Base-by-base conservation (phyloP, 345 rosid genomes). In the thale cress (Arabidopsis thaliana) region DNA sequence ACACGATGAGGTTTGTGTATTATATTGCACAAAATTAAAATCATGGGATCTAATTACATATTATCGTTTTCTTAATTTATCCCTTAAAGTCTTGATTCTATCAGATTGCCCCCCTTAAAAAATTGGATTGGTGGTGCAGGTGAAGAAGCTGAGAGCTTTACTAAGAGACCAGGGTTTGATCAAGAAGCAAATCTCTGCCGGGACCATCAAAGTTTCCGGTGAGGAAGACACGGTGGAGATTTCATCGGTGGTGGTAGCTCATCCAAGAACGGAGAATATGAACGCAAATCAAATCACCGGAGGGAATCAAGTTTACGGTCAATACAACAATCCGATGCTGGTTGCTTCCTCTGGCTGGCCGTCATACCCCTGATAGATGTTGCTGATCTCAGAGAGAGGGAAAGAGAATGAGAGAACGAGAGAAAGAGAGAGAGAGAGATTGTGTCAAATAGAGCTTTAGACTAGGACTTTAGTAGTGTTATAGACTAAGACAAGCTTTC, bases 1-100 rank as follows among this genome's bases (percentile, higher is more conserved):
- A 68, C 90, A 88, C 37, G 96, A 91, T 30, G 98, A 93, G 97
- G 98, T 91, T 0, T 57, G 78, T 56, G 33, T 60, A 59, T 8
- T 6, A 22, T 38, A 59, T 38, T 22, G 7, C 2, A 58, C 24
- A 8, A 34, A 16, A 41, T 41, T 0, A 45, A 65, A 65, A 0
- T 16, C 16, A 32, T 32, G 68, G 68, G 56, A 30, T 20, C 16
- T 46, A n/a, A 16, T 11, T 9, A 46, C 6, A 38, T 6, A 25
- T 48, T 14, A 1, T 14, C 23, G 0, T 2, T 30, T 63, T 20
- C 3, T 30, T 3, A 5, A 5, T 58, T 49, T 67, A 49, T 22
- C 24, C 28, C 14, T 8, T 3, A 49, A 25, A 23, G 16, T 56
- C 5, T 75, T 51, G 11, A 32, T 28, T 28, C 3, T 28, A 50